These are phyloP conservation scores for Serendipita vermifera DNA, from an alignment of 768 basidiomycete genomes.

Conservation along the genomic window DNA sequence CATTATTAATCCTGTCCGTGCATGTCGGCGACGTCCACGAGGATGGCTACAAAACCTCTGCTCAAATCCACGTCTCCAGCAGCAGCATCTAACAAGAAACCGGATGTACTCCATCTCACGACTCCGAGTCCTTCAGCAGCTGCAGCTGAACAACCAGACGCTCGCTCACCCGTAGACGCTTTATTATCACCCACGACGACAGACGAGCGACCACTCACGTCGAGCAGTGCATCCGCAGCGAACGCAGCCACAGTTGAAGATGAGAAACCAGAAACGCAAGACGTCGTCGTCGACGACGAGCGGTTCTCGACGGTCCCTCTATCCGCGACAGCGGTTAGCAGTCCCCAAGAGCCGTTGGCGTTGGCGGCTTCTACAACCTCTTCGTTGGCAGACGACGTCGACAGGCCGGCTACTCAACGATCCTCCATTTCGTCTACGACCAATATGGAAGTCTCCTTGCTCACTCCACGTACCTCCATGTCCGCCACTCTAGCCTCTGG, in stretches of 20 bases:
- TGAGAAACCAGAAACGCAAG: constrained; percentile 17
- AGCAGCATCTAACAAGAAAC: background rate
- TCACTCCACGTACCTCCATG: constrained; percentile 15
- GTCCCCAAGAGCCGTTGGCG: constrained; percentile 14
- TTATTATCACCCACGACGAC: background rate
- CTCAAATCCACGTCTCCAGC: no score
- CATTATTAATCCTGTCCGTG: no score
- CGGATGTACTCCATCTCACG: background rate
- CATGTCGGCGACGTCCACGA: constrained; percentile 9
- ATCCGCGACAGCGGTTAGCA: constrained; percentile 8
- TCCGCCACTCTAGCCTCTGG: constrained; percentile 20
- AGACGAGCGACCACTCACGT: background rate
- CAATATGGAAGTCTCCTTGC: constrained; percentile 1
- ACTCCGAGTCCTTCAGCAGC: background rate
- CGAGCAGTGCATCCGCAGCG: no score
- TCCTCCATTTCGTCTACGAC: constrained; percentile 10
- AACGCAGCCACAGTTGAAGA: no score
- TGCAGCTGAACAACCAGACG: background rate
- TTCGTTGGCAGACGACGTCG: background rate
- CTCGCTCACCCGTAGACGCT: background rate
- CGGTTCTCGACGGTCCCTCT: constrained; percentile 43
- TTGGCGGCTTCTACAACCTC: constrained; percentile 25
- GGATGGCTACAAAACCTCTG: no score
- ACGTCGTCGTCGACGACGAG: constrained; percentile 24
- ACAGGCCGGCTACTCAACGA: background rate